Percentiles rank a stretch among this genome's conserved stretches.
Evolutionary conservation across 805 yeast genomes (phyloP).

Genomic region (Kluyveromyces siamensis): DNA sequence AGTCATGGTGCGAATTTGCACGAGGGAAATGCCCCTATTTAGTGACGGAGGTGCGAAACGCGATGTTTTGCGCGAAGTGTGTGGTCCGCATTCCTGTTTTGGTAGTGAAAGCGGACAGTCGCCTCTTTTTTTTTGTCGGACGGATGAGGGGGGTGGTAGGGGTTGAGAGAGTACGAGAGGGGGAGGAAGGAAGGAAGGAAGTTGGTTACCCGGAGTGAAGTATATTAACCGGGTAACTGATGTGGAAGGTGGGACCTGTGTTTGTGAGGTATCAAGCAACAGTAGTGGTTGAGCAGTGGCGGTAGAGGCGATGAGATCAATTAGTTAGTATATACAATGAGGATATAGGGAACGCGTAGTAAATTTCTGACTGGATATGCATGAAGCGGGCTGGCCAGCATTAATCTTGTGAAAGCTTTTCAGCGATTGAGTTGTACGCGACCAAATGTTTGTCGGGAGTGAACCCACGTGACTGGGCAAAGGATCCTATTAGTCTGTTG

Average conservation of each 20-base stretch:
- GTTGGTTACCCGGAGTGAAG: too few species aligned
- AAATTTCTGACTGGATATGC: too few species aligned
- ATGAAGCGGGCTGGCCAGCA: not conserved
- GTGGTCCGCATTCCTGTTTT: not conserved
- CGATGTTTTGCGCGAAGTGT: not conserved
- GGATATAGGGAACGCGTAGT: too few species aligned
- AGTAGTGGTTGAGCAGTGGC: too few species aligned
- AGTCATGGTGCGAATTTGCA: not conserved
- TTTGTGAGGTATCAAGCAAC: too few species aligned
- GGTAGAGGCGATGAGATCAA: too few species aligned
- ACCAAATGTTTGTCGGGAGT: conserved; percentile 39
- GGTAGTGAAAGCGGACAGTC: not conserved
- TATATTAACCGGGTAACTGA: too few species aligned
- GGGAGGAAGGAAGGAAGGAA: too few species aligned
- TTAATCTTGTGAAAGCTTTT: not conserved
- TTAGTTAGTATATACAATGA: not conserved
- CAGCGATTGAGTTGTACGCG: conserved; percentile 18
- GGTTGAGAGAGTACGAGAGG: conserved; percentile 1
- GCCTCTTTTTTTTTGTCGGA: not conserved
- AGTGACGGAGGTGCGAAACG: not conserved
- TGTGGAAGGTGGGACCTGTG: too few species aligned
- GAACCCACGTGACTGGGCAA: conserved; percentile 36
- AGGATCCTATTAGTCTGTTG: conserved; percentile 51
- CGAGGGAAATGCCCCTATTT: not conserved
- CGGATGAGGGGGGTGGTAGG: not conserved